Conservation (phyloP, 345 rosid genomes). For the Carallia brachiata region DNA sequence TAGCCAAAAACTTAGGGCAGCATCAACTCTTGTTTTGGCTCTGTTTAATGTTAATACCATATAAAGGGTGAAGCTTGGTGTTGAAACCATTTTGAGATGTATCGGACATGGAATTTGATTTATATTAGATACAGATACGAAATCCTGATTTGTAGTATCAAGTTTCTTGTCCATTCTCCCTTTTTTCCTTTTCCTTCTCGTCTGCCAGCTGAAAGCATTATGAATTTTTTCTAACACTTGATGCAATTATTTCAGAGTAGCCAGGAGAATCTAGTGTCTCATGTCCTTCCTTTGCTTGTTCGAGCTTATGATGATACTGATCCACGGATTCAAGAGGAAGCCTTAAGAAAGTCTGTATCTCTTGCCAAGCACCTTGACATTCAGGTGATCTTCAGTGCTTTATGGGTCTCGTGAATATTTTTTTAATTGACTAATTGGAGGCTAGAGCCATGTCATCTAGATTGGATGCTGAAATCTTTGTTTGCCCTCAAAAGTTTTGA, state of each 20-base stretch:
- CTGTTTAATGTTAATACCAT: no score
- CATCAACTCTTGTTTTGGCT: background rate
- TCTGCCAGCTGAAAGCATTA: background rate
- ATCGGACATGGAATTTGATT: background rate
- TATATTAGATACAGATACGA: no score
- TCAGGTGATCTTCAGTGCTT: slow-evolving; percentile 53
- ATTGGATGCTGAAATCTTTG: no score
- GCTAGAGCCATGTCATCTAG: background rate
- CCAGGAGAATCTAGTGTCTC: slow-evolving; percentile 61
- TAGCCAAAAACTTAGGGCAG: background rate
- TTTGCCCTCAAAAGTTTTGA: no score
- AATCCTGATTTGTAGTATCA: no score
- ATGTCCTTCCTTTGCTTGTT: slow-evolving; percentile 77
- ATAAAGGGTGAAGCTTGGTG: background rate
- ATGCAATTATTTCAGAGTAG: slow-evolving; percentile 55
- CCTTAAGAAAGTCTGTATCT: slow-evolving; percentile 62
- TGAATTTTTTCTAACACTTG: slow-evolving; percentile 10
- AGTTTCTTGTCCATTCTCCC: background rate
- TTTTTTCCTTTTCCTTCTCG: background rate
- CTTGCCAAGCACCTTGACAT: slow-evolving; percentile 81
- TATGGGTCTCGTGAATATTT: background rate
- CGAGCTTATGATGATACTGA: slow-evolving; percentile 94
- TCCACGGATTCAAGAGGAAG: slow-evolving; percentile 95
- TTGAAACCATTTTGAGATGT: background rate
- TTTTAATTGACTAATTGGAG: background rate